Base-by-base conservation (phyloP, 2,329 filamentous ascomycete genomes). In the Zopfia rhizophila region DNA sequence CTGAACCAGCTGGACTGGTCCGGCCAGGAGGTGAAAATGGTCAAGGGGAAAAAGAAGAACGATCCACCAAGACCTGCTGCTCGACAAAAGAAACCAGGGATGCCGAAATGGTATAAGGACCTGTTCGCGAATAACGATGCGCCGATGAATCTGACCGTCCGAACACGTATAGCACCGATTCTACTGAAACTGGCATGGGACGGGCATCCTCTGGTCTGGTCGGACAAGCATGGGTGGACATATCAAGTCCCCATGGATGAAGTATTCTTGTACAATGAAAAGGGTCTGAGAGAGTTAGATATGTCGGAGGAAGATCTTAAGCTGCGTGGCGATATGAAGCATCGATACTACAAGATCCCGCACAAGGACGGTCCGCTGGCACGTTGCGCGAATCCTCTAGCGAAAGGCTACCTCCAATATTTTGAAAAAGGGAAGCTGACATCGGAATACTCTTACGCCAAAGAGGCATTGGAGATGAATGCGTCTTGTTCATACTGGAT, bases 401-500 rank as follows among this genome's bases (percentile, higher is more conserved):
- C 94, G 6, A 99, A 99, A 72, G 84, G 89, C 8, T 99, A 97
- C 61, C 77, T 96, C 45, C 72, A 85, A 38, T 97, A 95, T 68
- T 97, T 99, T 62, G 94, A 99, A 62, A 89, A 89, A 24, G 93
- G 91, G 0, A 90, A 82, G 0, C 76, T 99, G 3, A 90, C 90
- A 0, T 97, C 93, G 0, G 88, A 96, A 69, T 97, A 88, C 62
- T 70, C 85, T 0, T 93, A 97, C 62, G 94, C 94, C 0, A 97
- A 95, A 65, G 91, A 96, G 69, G 94, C 95, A 0, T 77, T 99
- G 30, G 89, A 97, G 60, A 99, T 99, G 94, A 99, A 99, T 61
- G 91, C 94, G 0, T 96, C 91, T 0, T 99, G 95, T 68, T 97
- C 93, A 1, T 99, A 99, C 72, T 99, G 95, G 94, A 97, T 99